phyloP scores from a whole-genome alignment of 2,329 filamentous ascomycete species.

The Akanthomyces dipterigenus region DNA sequence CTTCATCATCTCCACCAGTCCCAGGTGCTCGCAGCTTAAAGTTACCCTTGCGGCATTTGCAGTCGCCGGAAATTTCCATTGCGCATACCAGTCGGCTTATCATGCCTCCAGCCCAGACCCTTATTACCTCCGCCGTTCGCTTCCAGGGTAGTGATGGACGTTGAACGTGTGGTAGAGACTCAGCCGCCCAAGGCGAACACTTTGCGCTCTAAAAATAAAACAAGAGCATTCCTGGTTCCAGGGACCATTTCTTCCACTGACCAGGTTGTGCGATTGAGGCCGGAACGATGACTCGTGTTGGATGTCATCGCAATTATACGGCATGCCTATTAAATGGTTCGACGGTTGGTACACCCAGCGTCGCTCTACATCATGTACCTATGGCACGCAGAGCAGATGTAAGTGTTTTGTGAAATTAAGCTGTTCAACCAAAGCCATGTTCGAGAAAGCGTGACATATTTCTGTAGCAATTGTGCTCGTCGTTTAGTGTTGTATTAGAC shows the following conservation, averaged over 20 bases:
- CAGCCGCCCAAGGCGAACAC: not conserved
- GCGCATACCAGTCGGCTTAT: constrained; percentile 2
- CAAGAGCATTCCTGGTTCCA: not conserved
- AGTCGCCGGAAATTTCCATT: not conserved
- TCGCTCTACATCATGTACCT: too few relatives aligned
- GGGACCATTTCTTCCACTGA: not conserved
- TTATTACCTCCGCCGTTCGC: not conserved
- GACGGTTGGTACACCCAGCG: too few relatives aligned
- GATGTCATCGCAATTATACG: not conserved
- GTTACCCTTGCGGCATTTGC: not conserved
- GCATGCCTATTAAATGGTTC: not conserved
- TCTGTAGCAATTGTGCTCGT: not conserved
- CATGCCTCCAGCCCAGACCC: not conserved
- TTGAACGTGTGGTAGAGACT: not conserved
- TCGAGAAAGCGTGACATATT: not conserved
- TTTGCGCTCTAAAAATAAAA: not conserved
- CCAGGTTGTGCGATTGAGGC: not conserved
- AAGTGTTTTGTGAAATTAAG: too few relatives aligned
- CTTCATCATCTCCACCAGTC: not conserved
- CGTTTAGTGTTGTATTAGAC: not conserved
- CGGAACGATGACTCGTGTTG: not conserved
- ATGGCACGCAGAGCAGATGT: too few relatives aligned
- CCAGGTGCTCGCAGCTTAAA: not conserved
- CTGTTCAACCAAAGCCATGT: too few relatives aligned
- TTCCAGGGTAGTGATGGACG: not conserved